Conservation (phyloP, 345 rosid species). For the Lepidium aucheri region DNA sequence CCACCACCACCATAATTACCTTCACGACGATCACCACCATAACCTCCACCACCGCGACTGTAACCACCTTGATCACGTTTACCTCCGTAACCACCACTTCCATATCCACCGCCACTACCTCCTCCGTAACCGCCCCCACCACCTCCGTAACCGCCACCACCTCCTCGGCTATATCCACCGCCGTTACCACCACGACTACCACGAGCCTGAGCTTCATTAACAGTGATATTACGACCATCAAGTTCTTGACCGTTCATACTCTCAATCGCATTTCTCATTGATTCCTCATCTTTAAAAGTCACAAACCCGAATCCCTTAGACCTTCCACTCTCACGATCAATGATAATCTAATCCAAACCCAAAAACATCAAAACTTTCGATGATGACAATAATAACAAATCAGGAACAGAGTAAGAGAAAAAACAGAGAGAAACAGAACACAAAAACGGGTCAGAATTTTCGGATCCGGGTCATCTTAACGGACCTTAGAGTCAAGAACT, state of each 20-base stretch:
- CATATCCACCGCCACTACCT: slow-evolving; percentile 20
- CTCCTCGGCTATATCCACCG: slow-evolving; percentile 24
- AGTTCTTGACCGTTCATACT: slow-evolving; percentile 86
- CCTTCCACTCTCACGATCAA: slow-evolving; percentile 83
- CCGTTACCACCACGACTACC: slow-evolving; percentile 41
- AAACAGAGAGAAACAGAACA: slow-evolving; percentile 52
- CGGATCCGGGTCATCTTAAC: slow-evolving; percentile 50
- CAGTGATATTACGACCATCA: slow-evolving; percentile 73
- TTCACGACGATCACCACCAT: slow-evolving; percentile 22
- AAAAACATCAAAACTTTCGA: slow-evolving; percentile 34
- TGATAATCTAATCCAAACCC: slow-evolving; percentile 42
- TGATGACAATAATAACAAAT: slow-evolving; percentile 34
- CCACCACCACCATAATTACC: slow-evolving; percentile 47
- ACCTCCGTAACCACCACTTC: slow-evolving; percentile 26
- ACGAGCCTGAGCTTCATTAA: slow-evolving; percentile 80
- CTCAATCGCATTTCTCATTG: slow-evolving; percentile 81
- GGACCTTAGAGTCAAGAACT: slow-evolving; percentile 86
- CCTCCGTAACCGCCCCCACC: slow-evolving; percentile 36
- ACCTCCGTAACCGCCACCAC: slow-evolving; percentile 19
- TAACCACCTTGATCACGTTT: slow-evolving; percentile 40
- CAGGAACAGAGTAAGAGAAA: slow-evolving; percentile 51
- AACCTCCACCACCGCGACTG: slow-evolving; percentile 31
- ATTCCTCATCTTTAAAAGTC: slow-evolving; percentile 63
- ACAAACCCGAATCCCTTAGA: slow-evolving; percentile 84
- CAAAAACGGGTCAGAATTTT: slow-evolving; percentile 24